Conservation (phyloP, 2,329 filamentous ascomycete species). For the Colletotrichum sp. region DNA sequence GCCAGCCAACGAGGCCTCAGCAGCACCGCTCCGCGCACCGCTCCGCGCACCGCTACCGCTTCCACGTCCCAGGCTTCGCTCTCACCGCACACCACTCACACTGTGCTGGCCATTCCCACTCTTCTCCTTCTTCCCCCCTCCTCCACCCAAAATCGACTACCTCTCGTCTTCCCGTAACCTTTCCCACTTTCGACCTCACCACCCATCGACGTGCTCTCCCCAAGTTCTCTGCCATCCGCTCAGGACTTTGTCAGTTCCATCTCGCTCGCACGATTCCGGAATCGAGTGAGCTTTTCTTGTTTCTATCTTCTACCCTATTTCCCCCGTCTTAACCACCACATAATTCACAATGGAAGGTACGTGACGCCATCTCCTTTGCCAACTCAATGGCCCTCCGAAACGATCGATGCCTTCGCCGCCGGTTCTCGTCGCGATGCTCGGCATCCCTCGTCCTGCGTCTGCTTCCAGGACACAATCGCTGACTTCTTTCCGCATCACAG, state of each 20-base stretch:
- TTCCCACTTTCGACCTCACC: slow-evolving; percentile 24
- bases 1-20: slow-evolving; percentile 1
- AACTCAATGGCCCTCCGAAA: background rate
- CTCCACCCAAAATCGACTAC: slow-evolving; percentile 23
- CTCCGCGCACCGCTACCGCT: background rate
- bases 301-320: slow-evolving; percentile 8
- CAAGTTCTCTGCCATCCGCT: slow-evolving; percentile 22
- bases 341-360: slow-evolving; percentile 27
- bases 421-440: slow-evolving; percentile 10
- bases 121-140: slow-evolving; percentile 25
- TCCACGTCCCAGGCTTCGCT: background rate
- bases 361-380: slow-evolving; percentile 17
- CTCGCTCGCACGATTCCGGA: slow-evolving; percentile 21
- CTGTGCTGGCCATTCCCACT: slow-evolving; percentile 22
- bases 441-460: background rate
- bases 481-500: slow-evolving; percentile 60
- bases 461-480: slow-evolving; percentile 35
- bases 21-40: slow-evolving; percentile 8
- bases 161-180: slow-evolving; percentile 22
- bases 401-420: background rate
- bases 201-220: slow-evolving; percentile 22
- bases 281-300: slow-evolving; percentile 23
- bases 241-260: slow-evolving; percentile 21
- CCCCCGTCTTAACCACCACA: slow-evolving; percentile 18
- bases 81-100: slow-evolving; percentile 13